Base-by-base conservation (phyloP, 2,329 filamentous ascomycete genomes). In the Xylogone sp. region DNA sequence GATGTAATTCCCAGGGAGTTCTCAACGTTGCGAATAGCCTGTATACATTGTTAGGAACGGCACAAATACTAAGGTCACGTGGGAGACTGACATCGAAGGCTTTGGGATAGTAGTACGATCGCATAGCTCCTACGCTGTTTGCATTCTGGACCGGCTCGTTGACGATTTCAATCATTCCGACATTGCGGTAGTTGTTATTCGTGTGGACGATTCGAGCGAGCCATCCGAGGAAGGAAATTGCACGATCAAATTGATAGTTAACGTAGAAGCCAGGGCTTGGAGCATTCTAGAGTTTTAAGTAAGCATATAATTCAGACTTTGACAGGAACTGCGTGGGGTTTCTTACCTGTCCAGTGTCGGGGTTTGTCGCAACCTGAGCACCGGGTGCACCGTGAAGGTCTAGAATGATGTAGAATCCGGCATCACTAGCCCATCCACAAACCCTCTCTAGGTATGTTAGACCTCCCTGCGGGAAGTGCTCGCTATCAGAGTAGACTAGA, bases 81-180 rank as follows among this genome's bases (percentile, higher is more conserved):
- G 43, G 18, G 19, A 19, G 31, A 59, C 60, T 59, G 56, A 70
- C 68, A 2, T 54, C 52, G 55, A 70, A 70, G 2, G 76, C 78
- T 12, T 69, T 69, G 3, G 72, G 73, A 59, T 82, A 82, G 65
- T 71, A 82, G 9, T 59, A 64, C 16, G 65, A 63, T 9, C 69
- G 61, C 62, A 79, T 66, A 1, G 63, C 62, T 3, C 65, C 63
- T 2, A 65, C 65, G 5, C 58, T 59, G 10, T 64, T 57, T 44
- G 65, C 54, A 46, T 71, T 64, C 46, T 72, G 71, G 12, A 75
- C 62, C 3, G 81, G 81, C 62, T 84, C 81, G 59, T 84, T 84
- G 49, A 83, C 68, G 12, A 84, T 65, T 60, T 79, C 74, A 34
- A 84, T 62, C 75, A 81, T 83, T 51, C 80, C 80, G 21, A 83